These are phyloP conservation scores for Urtica urens DNA, from an alignment of 306 rosid species.

Conservation along the genomic window DNA sequence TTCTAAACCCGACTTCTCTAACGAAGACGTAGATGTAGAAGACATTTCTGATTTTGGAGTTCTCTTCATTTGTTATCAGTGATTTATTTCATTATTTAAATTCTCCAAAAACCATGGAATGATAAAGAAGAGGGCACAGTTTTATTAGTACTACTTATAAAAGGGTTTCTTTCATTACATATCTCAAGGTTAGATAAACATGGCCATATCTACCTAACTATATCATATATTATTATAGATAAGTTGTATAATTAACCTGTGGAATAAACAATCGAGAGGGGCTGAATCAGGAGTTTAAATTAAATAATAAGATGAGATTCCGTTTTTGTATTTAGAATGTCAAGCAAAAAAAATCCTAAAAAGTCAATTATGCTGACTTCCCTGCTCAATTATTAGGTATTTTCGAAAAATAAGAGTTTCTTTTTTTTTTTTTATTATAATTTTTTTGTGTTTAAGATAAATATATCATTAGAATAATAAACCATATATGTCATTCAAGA, in stretches of 20 bases:
- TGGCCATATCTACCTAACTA: no score
- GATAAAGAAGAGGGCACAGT: no score
- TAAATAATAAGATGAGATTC: neutral
- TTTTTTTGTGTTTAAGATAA: no score
- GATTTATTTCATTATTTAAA: neutral
- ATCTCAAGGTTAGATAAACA: no score
- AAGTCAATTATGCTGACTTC: constrained; percentile 1
- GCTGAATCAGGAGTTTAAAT: neutral
- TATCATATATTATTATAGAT: neutral
- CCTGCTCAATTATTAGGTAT: neutral
- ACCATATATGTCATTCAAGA: no score
- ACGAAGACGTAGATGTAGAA: neutral
- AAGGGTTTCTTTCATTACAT: no score
- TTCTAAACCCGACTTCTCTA: neutral
- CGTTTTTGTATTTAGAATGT: neutral
- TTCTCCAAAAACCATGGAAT: neutral
- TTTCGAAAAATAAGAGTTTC: neutral
- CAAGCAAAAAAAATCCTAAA: neutral
- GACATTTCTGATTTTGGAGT: no score
- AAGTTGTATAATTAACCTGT: neutral
- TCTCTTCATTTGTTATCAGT: no score
- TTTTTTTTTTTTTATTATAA: no score
- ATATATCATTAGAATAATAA: no score
- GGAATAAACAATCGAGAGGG: neutral
- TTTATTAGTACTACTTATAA: no score